A percentile compares a stretch with the other conserved stretches of the same genome.
Evolutionary conservation across 352 stramenopile genomes (phyloP).

Genomic region (Phytophthora tubulina): DNA sequence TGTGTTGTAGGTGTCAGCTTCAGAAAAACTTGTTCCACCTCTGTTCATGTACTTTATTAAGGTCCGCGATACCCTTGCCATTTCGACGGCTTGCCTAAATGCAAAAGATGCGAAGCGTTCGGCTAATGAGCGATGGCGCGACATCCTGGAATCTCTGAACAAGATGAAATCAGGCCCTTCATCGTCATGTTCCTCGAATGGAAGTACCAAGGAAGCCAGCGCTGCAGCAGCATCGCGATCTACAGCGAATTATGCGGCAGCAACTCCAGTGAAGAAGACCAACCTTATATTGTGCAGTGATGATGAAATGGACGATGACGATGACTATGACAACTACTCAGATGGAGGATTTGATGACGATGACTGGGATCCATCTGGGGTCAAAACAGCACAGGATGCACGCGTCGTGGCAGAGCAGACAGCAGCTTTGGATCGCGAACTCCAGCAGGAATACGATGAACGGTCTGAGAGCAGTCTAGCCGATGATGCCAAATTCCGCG

Average conservation of each 20-base stretch:
- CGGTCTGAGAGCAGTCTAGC: slow-evolving; percentile 49
- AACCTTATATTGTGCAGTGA: slow-evolving; percentile 76
- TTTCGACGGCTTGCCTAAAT: slow-evolving; percentile 71
- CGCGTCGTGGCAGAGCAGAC: slow-evolving; percentile 14
- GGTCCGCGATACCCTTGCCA: slow-evolving; percentile 50
- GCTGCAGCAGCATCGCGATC: slow-evolving; percentile 4
- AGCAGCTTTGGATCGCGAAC: slow-evolving; percentile 42
- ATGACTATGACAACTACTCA: slow-evolving; percentile 63
- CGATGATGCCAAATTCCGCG: slow-evolving; percentile 72
- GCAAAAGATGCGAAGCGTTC: slow-evolving; percentile 80
- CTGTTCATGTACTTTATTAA: slow-evolving; percentile 68
- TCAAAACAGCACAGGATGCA: slow-evolving; percentile 33
- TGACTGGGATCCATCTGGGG: slow-evolving; percentile 44
- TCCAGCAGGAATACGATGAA: slow-evolving; percentile 60
- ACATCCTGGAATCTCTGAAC: slow-evolving; percentile 63
- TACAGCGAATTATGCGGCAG: not conserved
- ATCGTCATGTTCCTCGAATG: slow-evolving; percentile 12
- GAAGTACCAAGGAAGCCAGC: slow-evolving; percentile 16
- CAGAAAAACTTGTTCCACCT: slow-evolving; percentile 50
- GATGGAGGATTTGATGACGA: slow-evolving; percentile 44
- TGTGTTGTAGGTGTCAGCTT: slow-evolving; percentile 31
- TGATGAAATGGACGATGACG: slow-evolving; percentile 65
- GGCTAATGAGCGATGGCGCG: slow-evolving; percentile 75
- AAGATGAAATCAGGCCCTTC: slow-evolving; percentile 27
- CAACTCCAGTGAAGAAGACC: slow-evolving; percentile 24